These are phyloP conservation scores for Amphibolis antarctica DNA, from an alignment of 106 monocot species.

Conservation along the genomic window DNA sequence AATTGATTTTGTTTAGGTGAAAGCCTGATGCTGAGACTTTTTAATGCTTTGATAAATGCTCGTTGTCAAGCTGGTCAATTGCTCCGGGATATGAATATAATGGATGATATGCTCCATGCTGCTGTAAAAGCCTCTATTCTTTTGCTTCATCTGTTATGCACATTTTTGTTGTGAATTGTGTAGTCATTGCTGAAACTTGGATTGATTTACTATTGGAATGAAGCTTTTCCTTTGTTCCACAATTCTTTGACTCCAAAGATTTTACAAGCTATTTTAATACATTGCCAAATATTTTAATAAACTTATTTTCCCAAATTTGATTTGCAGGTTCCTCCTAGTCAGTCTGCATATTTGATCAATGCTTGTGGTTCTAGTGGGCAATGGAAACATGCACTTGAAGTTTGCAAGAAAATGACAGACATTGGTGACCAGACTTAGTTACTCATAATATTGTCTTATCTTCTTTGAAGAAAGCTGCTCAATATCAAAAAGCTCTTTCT, in stretches of 20 bases:
- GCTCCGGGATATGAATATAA: constrained; percentile 89
- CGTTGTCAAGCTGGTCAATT: constrained; percentile 92
- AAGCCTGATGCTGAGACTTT: constrained; percentile 97
- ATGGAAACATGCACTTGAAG: constrained; percentile 80
- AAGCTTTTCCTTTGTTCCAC: too few relatives aligned
- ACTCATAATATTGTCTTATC: constrained; percentile 92
- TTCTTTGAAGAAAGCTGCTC: constrained; percentile 70
- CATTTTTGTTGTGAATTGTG: too few relatives aligned
- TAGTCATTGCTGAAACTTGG: too few relatives aligned
- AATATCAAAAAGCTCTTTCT: constrained; percentile 77
- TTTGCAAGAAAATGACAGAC: constrained; percentile 93
- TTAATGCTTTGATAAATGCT: constrained; percentile 77
- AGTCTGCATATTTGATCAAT: constrained; percentile 82
- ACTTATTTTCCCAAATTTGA: neutral
- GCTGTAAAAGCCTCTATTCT: constrained; percentile 42
- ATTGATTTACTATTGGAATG: too few relatives aligned
- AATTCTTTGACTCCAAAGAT: too few relatives aligned
- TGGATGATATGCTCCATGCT: constrained; percentile 97
- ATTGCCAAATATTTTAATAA: neutral
- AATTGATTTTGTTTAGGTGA: constrained; percentile 45
- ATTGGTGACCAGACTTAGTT: constrained; percentile 95
- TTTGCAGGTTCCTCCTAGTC: constrained; percentile 85
- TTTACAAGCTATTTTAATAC: too few relatives aligned
- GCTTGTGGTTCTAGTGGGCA: constrained; percentile 86
- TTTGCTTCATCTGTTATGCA: neutral